Conservation (phyloP, 106 monocot genomes). For the Vanilla planifolia region DNA sequence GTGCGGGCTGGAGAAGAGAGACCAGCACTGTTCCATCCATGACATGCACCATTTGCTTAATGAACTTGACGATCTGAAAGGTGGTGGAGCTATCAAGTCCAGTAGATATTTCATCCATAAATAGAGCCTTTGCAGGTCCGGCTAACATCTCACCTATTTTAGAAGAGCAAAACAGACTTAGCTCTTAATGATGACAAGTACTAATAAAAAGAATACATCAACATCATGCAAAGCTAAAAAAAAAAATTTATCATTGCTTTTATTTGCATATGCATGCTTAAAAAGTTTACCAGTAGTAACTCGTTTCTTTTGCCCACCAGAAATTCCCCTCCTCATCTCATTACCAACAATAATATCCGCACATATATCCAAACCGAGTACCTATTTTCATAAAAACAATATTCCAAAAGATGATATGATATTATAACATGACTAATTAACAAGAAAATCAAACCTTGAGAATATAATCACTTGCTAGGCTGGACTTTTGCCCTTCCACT, state of each 20-base stretch:
- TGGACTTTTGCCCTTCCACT: conserved; percentile 42
- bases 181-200: background rate
- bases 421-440: background rate
- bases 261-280: background rate
- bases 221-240: background rate
- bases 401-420: background rate
- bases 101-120: conserved; percentile 99
- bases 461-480: conserved; percentile 53
- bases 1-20: conserved; percentile 91
- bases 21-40: conserved; percentile 74
- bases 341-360: conserved; percentile 73
- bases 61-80: conserved; percentile 83
- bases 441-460: conserved; percentile 48
- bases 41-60: conserved; percentile 68
- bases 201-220: background rate
- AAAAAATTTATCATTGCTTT: background rate
- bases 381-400: conserved; percentile 16
- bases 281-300: conserved; percentile 45
- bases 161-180: background rate
- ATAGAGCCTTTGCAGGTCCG: conserved; percentile 80
- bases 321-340: conserved; percentile 75
- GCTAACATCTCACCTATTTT: conserved; percentile 83
- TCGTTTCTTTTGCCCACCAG: conserved; percentile 80
- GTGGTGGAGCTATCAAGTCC: conserved; percentile 90
- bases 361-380: conserved; percentile 78